These are phyloP conservation scores for Clitopilus hobsonii DNA, from an alignment of 768 basidiomycete species.

Conservation along the genomic window DNA sequence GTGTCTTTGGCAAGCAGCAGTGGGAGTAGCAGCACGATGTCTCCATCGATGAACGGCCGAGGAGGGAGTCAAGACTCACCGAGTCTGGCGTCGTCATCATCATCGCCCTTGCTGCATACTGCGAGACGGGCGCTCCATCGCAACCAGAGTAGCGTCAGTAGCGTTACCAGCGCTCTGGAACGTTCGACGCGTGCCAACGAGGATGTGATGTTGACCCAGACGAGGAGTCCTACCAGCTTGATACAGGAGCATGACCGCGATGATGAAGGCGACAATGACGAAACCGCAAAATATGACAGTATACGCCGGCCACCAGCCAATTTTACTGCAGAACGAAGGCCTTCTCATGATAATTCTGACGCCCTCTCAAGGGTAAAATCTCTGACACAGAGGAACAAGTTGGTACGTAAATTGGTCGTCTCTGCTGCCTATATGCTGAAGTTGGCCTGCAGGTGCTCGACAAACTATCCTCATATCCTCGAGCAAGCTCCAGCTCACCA, in stretches of 20 bases:
- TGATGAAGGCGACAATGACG: conserved; percentile 46
- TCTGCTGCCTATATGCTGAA: conserved; percentile 10
- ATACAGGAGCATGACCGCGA: conserved; percentile 34
- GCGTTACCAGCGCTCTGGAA: conserved; percentile 1
- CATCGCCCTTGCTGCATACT: conserved; percentile 35
- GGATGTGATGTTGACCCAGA: neutral
- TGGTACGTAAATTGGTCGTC: conserved; percentile 42
- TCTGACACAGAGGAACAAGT: conserved; percentile 66
- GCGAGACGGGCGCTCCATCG: conserved; percentile 5
- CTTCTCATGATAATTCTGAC: conserved; percentile 46
- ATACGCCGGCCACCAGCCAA: conserved; percentile 19
- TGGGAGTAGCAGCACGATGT: conserved; percentile 12
- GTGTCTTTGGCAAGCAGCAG: conserved; percentile 21
- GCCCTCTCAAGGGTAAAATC: conserved; percentile 68
- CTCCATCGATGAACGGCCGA: neutral
- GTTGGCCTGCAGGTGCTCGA: conserved; percentile 48
- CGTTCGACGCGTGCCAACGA: neutral
- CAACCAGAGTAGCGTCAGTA: conserved; percentile 11
- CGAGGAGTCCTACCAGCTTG: neutral
- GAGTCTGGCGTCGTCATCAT: conserved; percentile 12
- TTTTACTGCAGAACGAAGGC: conserved; percentile 1
- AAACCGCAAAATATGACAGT: conserved; percentile 39
- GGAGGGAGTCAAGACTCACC: neutral
- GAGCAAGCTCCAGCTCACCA: conserved; percentile 51
- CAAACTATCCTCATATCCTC: conserved; percentile 58